Conservation (phyloP, 2,329 filamentous ascomycete species). For the Exserohilum turcica region DNA sequence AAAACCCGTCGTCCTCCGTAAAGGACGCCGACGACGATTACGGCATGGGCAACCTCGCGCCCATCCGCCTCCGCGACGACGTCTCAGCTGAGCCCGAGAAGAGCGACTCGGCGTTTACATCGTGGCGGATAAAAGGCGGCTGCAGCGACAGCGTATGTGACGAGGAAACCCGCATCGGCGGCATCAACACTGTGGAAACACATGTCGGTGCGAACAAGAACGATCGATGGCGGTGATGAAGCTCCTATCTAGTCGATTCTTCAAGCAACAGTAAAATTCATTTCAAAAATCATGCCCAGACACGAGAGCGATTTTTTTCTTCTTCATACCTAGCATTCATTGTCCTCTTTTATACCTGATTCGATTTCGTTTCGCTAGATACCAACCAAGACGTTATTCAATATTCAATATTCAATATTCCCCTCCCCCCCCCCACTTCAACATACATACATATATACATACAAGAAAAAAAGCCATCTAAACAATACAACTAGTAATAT, state of each 20-base stretch:
- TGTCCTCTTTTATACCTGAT: too few species aligned
- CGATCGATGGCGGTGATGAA: constrained; percentile 11
- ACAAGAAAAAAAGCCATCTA: too few species aligned
- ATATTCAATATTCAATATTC: too few species aligned
- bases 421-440: too few species aligned
- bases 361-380: too few species aligned
- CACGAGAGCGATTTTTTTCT: not conserved
- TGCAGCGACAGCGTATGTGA: constrained; percentile 34
- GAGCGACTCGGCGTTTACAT: constrained; percentile 31
- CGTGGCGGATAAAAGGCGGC: constrained; percentile 37
- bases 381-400: too few species aligned
- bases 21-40: constrained; percentile 30
- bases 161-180: constrained; percentile 26
- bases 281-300: not conserved
- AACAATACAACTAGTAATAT: too few species aligned
- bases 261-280: too few species aligned
- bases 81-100: constrained; percentile 25
- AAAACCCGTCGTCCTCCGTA: constrained; percentile 19
- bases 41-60: constrained; percentile 28
- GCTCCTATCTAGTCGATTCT: too few species aligned
- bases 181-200: constrained; percentile 35
- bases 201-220: constrained; percentile 31
- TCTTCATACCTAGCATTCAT: too few species aligned
- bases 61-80: constrained; percentile 37
- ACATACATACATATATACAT: too few species aligned